phyloP scores from a whole-genome alignment of 208 protist species.

The Leishmania major region DNA sequence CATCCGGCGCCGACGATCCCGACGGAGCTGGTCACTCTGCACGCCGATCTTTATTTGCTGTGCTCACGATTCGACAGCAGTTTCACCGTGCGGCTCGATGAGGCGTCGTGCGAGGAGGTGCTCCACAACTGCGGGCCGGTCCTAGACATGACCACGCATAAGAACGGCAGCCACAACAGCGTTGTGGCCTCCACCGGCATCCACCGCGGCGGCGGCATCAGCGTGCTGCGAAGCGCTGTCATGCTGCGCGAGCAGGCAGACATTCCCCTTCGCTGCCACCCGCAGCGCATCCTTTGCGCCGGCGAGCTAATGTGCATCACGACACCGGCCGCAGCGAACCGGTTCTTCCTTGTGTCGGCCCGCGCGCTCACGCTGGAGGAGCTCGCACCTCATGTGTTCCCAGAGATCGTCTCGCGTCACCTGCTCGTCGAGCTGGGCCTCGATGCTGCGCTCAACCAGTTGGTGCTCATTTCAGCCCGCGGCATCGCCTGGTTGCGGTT shows the following conservation, averaged over 20 bases:
- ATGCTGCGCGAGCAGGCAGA: conserved; percentile 37
- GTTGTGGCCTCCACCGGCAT: conserved; percentile 78
- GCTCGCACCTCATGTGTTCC: conserved; percentile 1
- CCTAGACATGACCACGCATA: conserved; percentile 61
- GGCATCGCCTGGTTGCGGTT: conserved; percentile 19
- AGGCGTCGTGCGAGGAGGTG: conserved; percentile 37
- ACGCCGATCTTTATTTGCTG: conserved; percentile 42
- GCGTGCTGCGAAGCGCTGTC: conserved; percentile 66
- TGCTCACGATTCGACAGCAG: conserved; percentile 62
- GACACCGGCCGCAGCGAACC: background rate
- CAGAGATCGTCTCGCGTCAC: conserved; percentile 2
- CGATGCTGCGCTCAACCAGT: conserved; percentile 1
- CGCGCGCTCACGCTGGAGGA: conserved; percentile 10
- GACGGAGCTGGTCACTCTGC: conserved; percentile 24
- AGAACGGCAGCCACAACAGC: conserved; percentile 46
- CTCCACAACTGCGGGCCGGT: conserved; percentile 76
- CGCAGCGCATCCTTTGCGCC: conserved; percentile 25
- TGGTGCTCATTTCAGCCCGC: conserved; percentile 18
- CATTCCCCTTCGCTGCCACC: conserved; percentile 7
- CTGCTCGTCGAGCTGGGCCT: conserved; percentile 12
- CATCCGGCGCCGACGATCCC: conserved; percentile 32
- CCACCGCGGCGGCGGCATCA: conserved; percentile 60
- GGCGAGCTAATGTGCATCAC: conserved; percentile 26
- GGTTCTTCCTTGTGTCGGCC: conserved; percentile 24
- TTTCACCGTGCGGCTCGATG: conserved; percentile 43